phyloP scores from a whole-genome alignment of 139 green algal species.

The Helicosporidium sp. region DNA sequence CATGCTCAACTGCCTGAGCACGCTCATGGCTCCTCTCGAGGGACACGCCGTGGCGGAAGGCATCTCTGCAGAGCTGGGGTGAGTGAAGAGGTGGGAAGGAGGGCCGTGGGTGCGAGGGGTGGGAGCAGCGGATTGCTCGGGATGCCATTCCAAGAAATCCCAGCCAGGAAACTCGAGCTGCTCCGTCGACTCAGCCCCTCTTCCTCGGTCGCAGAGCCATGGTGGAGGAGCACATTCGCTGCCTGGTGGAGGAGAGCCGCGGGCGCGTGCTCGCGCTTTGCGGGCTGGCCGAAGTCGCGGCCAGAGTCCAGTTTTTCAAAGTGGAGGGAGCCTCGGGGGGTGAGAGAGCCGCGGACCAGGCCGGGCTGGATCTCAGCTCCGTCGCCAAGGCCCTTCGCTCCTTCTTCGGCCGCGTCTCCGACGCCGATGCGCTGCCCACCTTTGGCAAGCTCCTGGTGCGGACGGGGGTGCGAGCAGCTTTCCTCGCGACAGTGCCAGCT shows the following conservation, averaged over 20 bases:
- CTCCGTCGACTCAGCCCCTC: background rate
- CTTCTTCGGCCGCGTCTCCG: conserved; percentile 49
- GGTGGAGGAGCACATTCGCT: conserved; percentile 27
- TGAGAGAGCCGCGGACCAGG: conserved; percentile 20
- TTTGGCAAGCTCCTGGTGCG: conserved; percentile 42
- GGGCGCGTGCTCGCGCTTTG: conserved; percentile 27
- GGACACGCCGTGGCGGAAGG: conserved; percentile 7
- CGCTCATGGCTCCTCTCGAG: conserved; percentile 17
- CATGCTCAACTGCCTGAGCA: conserved; percentile 55
- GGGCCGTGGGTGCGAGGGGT: background rate
- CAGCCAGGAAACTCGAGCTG: background rate
- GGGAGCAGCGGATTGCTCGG: background rate
- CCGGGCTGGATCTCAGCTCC: conserved; percentile 23
- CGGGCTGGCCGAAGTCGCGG: conserved; percentile 39
- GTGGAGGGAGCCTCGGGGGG: no score
- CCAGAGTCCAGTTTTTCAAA: conserved; percentile 34
- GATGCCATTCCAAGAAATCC: no score
- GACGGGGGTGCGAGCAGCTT: background rate
- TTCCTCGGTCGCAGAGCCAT: conserved; percentile 7
- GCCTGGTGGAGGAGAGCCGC: conserved; percentile 33
- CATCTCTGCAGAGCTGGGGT: no score
- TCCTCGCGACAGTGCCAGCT: background rate
- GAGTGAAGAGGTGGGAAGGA: no score
- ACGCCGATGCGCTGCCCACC: conserved; percentile 48
- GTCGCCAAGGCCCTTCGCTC: conserved; percentile 36